Percentiles rank a stretch among this genome's conserved stretches.
phyloP scores from a whole-genome alignment of 108 stramenopile species.

The Pseudonitzschia multiseries region DNA sequence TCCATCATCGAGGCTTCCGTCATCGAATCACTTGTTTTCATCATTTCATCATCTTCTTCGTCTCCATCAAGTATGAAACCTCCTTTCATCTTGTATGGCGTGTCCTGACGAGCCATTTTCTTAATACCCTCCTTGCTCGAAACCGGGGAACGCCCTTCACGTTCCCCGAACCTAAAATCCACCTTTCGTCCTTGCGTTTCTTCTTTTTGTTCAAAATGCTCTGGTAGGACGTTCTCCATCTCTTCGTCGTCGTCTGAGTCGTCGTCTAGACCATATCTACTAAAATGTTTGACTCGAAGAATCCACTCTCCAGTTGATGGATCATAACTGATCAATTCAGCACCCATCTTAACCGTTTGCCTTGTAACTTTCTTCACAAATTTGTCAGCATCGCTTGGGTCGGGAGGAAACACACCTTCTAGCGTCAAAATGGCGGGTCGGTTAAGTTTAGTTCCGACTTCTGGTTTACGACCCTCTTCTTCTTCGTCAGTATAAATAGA shows the following conservation, averaged over 20 bases:
- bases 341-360: conserved; percentile 63
- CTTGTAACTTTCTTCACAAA: conserved; percentile 59
- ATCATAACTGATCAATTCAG: conserved; percentile 83
- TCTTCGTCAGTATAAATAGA: conserved; percentile 87
- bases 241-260: conserved; percentile 66
- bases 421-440: conserved; percentile 88
- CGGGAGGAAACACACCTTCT: conserved; percentile 68
- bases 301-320: conserved; percentile 77
- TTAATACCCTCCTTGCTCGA: conserved; percentile 11
- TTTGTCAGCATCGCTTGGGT: conserved; percentile 56
- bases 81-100: conserved; percentile 28
- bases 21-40: conserved; percentile 4
- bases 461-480: conserved; percentile 69
- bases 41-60: conserved; percentile 26
- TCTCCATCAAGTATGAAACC: conserved; percentile 17
- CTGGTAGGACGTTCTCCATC: background rate
- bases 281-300: conserved; percentile 91
- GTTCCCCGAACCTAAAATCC: conserved; percentile 59
- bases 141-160: conserved; percentile 56
- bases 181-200: conserved; percentile 2
- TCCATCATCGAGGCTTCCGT: conserved; percentile 18
- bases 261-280: conserved; percentile 88
- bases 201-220: background rate
- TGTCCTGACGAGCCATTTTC: conserved; percentile 18
- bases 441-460: conserved; percentile 82